Percentiles rank a stretch among this genome's conserved stretches.
Conservation (phyloP, 257 asterid species). For the Solanum pinnatisectum region DNA sequence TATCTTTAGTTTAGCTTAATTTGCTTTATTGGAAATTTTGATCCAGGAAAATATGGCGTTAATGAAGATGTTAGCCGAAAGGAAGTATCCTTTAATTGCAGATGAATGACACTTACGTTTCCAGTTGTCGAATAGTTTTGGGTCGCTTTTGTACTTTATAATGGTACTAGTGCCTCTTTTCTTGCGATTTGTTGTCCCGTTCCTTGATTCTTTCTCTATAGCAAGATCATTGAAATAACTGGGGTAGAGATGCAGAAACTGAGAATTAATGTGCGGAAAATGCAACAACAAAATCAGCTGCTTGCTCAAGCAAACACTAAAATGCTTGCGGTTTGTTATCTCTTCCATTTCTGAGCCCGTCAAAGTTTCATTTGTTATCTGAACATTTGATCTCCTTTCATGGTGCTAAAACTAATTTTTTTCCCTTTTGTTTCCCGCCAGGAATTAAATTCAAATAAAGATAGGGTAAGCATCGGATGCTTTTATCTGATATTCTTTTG, state of each 20-base stretch:
- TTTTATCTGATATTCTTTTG: background rate
- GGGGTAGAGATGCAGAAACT: conserved; percentile 53
- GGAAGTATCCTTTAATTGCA: conserved; percentile 50
- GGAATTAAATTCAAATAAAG: conserved; percentile 68
- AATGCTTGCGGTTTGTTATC: conserved; percentile 41
- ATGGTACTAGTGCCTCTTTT: background rate
- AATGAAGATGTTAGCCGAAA: conserved; percentile 46
- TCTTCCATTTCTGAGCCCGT: background rate
- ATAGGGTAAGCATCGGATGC: conserved; percentile 35
- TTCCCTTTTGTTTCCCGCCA: conserved; percentile 19
- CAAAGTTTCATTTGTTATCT: background rate
- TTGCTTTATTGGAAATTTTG: conserved; percentile 1
- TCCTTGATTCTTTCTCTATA: conserved; percentile 9
- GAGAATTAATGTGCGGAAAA: conserved; percentile 39
- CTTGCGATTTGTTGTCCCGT: background rate
- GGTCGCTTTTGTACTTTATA: background rate
- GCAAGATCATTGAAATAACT: conserved; percentile 56
- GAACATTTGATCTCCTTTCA: background rate
- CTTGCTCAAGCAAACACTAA: conserved; percentile 52
- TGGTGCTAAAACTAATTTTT: conserved; percentile 1
- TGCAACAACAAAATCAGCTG: conserved; percentile 57
- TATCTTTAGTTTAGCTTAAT: background rate
- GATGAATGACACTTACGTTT: background rate
- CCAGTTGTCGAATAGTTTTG: background rate
- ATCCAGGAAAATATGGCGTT: conserved; percentile 52